Conservation (phyloP, 73 alveolate species). For the Symbiodinium natans region DNA sequence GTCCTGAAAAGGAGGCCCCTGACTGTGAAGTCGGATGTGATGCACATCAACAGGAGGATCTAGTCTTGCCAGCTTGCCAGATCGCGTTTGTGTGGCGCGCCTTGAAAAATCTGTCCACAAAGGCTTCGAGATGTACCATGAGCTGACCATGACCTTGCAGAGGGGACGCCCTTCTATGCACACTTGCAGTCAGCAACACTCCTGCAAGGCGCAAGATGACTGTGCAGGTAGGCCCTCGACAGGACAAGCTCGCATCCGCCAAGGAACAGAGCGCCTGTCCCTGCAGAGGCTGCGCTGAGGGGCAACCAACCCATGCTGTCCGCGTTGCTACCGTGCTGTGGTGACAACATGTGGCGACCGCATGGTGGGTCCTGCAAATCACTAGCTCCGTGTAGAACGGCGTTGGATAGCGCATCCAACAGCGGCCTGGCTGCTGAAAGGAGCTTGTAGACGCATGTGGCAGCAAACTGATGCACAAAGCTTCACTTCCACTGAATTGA, state of each 20-base stretch:
- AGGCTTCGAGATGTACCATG: not conserved
- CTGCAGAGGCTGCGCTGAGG: not conserved
- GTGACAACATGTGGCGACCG: not conserved
- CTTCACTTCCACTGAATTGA: not conserved
- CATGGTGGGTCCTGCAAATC: not conserved
- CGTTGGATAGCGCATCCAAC: not conserved
- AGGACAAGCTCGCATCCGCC: not conserved
- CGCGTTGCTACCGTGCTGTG: not conserved
- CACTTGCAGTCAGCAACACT: no score
- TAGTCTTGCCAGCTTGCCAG: no score
- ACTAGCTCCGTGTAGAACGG: not conserved
- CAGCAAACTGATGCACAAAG: not conserved
- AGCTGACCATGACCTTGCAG: not conserved
- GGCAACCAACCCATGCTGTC: not conserved
- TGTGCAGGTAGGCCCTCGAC: not conserved
- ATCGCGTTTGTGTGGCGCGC: no score
- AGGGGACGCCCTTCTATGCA: no score
- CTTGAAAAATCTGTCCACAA: not conserved
- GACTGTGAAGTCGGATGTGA: no score
- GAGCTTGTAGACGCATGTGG: not conserved
- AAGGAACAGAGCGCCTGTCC: slow-evolving; percentile 14
- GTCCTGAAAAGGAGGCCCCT: no score
- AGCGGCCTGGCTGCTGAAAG: not conserved
- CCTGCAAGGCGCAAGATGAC: no score
- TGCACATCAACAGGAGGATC: no score